These are phyloP conservation scores for Capronia coronata DNA, from an alignment of 2,329 filamentous ascomycete genomes.

Conservation along the genomic window DNA sequence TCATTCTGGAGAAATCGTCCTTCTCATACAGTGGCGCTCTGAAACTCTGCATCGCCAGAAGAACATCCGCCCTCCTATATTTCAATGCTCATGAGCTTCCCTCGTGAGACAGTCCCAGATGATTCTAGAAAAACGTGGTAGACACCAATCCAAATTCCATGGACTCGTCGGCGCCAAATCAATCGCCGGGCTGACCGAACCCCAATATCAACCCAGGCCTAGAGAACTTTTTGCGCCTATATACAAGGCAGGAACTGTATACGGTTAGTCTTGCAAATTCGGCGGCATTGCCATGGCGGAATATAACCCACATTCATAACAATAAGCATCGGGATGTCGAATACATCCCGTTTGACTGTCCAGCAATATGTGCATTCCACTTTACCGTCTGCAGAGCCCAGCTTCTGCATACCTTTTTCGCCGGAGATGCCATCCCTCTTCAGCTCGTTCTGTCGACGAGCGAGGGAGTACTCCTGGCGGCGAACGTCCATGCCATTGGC, in stretches of 20 bases:
- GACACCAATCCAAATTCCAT: background rate
- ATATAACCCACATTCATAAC: conserved; percentile 81
- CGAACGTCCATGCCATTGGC: conserved; percentile 29
- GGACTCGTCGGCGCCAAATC: background rate
- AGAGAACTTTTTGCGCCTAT: conserved; percentile 19
- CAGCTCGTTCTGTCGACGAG: conserved; percentile 22
- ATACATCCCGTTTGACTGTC: conserved; percentile 93
- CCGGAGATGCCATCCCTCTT: conserved; percentile 43
- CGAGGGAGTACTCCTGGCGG: conserved; percentile 14
- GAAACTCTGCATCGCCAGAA: no score
- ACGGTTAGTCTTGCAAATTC: conserved; percentile 1
- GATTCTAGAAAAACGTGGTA: no score
- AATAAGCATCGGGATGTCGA: conserved; percentile 97
- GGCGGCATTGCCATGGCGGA: background rate
- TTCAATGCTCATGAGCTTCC: no score
- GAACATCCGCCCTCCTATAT: no score
- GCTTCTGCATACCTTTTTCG: conserved; percentile 65
- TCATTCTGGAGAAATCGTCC: no score
- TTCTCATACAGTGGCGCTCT: no score
- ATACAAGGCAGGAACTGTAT: conserved; percentile 32
- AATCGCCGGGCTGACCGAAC: background rate
- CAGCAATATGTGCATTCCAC: conserved; percentile 94
- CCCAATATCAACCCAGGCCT: background rate
- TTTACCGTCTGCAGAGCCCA: conserved; percentile 77
- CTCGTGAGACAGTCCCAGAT: no score